These are phyloP conservation scores for Brettanomyces naardenensis DNA, from an alignment of 805 yeast species.

Conservation along the genomic window DNA sequence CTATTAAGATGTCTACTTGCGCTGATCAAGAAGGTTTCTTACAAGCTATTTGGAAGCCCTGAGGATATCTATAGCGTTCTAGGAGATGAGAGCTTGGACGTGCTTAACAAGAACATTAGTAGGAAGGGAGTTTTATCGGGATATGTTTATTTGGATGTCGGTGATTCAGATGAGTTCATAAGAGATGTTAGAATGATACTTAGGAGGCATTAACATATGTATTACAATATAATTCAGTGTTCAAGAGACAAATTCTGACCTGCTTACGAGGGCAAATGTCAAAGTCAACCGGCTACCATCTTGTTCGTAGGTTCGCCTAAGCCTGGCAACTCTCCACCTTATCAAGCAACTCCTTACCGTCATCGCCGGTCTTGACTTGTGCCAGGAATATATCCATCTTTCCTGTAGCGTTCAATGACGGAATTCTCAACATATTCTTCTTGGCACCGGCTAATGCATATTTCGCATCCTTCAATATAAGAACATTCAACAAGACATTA, in stretches of 20 bases:
- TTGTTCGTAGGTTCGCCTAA: too few species aligned
- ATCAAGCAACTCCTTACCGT: constrained; percentile 46
- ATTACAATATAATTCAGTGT: not conserved
- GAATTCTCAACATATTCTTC: constrained; percentile 59
- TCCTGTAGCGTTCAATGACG: constrained; percentile 50
- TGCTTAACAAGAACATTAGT: constrained; percentile 15
- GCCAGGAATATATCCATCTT: constrained; percentile 60
- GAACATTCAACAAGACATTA: constrained; percentile 64
- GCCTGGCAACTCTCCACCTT: constrained; percentile 19
- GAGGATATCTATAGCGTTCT: constrained; percentile 37
- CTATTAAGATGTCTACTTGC: constrained; percentile 48
- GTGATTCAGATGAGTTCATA: constrained; percentile 42
- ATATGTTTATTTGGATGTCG: constrained; percentile 37
- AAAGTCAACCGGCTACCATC: too few species aligned
- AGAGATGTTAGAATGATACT: constrained; percentile 31
- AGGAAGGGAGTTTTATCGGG: constrained; percentile 2
- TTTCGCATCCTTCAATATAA: constrained; percentile 46
- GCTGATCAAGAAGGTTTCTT: constrained; percentile 38
- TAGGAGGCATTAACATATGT: constrained; percentile 20
- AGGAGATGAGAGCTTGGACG: constrained; percentile 26
- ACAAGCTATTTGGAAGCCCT: constrained; percentile 42
- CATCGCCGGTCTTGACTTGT: constrained; percentile 69
- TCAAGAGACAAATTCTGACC: too few species aligned
- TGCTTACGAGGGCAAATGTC: too few species aligned
- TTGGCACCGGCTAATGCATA: constrained; percentile 53